Evolutionary conservation across 2,329 filamentous ascomycete genomes (phyloP).

Genomic region (Colletotrichum noveboracense): DNA sequence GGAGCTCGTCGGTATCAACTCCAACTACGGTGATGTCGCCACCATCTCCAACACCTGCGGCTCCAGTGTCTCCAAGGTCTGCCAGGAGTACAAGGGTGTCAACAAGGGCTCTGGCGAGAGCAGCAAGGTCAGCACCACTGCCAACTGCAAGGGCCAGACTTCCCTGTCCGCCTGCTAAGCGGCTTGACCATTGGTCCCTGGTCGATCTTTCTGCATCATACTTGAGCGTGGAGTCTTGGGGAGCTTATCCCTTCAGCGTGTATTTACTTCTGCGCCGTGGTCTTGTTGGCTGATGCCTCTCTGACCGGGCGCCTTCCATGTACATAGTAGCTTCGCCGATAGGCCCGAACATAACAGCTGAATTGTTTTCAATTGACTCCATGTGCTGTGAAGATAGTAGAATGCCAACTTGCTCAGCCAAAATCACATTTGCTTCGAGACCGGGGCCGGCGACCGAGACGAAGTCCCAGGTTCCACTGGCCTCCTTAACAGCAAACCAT

Average conservation of each 20-base stretch:
- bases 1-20: conserved; percentile 47
- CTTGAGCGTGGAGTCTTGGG: neutral
- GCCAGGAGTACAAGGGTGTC: conserved; percentile 25
- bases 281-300: neutral
- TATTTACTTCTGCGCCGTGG: conserved; percentile 1
- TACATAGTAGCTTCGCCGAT: conserved; percentile 12
- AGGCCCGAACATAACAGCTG: neutral
- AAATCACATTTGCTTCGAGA: neutral
- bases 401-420: neutral
- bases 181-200: accelerated
- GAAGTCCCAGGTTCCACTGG: neutral
- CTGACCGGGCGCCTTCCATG: neutral
- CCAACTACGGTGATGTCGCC: conserved; percentile 37
- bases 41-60: conserved; percentile 26
- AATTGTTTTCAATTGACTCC: neutral
- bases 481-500: neutral
- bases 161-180: conserved; percentile 16
- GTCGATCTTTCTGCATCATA: neutral
- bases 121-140: conserved; percentile 22
- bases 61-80: conserved; percentile 21
- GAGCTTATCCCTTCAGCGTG: neutral
- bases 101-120: conserved; percentile 14
- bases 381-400: neutral
- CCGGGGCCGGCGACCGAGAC: neutral
- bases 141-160: conserved; percentile 22